These are phyloP conservation scores for Coemansia sp. DNA, from an alignment of 192 early-diverging fungal species.

Conservation along the genomic window DNA sequence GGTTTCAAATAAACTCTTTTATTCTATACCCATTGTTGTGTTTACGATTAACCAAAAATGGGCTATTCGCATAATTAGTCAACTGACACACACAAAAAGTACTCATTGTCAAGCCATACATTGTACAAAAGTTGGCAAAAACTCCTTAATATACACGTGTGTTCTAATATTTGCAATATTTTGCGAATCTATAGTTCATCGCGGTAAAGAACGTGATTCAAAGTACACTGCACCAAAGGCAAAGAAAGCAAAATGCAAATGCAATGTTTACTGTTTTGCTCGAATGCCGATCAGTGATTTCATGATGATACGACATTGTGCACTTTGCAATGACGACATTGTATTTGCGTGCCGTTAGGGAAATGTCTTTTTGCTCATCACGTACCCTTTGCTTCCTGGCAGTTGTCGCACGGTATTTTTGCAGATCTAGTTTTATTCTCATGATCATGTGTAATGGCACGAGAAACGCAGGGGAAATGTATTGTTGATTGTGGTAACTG, in stretches of 20 bases:
- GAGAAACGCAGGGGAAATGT: background rate
- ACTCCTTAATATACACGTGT: background rate
- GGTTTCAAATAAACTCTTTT: background rate
- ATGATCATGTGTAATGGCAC: background rate
- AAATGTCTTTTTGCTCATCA: background rate
- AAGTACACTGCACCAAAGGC: background rate
- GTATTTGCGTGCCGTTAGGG: background rate
- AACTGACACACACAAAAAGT: constrained; percentile 1
- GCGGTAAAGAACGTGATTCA: background rate
- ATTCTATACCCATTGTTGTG: background rate
- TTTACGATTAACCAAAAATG: constrained; percentile 1
- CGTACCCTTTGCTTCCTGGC: background rate
- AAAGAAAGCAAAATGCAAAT: background rate
- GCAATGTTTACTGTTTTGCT: background rate
- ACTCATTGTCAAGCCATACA: background rate
- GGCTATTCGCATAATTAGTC: constrained; percentile 1
- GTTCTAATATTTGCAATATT: background rate
- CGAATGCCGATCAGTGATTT: background rate
- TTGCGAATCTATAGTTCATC: background rate
- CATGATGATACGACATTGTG: background rate
- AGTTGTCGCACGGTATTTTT: background rate
- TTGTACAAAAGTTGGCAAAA: background rate
- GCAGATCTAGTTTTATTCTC: background rate
- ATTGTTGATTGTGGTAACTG: background rate
- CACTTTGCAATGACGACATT: background rate